Conservation (phyloP, 73 alveolate species). For the Loxodes magnus region DNA sequence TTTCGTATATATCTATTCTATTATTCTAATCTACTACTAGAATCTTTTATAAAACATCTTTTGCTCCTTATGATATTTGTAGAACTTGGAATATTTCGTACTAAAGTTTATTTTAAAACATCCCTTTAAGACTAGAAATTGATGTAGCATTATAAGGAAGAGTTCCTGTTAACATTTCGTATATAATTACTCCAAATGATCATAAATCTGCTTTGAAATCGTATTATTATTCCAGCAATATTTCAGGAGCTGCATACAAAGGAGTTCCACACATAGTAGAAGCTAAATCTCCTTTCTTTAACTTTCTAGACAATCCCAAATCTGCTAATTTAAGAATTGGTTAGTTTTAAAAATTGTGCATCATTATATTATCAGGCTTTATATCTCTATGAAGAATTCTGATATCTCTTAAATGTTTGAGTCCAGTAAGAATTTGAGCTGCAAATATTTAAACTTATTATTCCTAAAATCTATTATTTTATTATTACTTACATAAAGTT, state of each 20-base stretch:
- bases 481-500: no score
- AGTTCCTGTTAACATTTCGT: constrained; percentile 40
- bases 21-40: no score
- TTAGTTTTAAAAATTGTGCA: constrained; percentile 20
- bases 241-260: constrained; percentile 64
- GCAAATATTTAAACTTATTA: no score
- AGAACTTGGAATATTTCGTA: no score
- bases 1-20: no score
- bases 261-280: constrained; percentile 55
- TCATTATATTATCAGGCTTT: constrained; percentile 32
- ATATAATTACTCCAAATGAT: constrained; percentile 45
- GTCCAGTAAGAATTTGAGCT: no score
- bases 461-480: no score
- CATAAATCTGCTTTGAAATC: constrained; percentile 50
- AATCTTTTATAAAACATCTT: no score
- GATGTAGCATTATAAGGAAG: constrained; percentile 36
- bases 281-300: constrained; percentile 25
- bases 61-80: no score
- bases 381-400: constrained; percentile 58
- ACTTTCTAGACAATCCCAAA: constrained; percentile 40
- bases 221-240: constrained; percentile 20
- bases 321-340: constrained; percentile 45
- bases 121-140: no score
- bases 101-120: no score
- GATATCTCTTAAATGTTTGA: no score